These are phyloP conservation scores for Apiospora sp. DNA, from an alignment of 2,329 filamentous ascomycete genomes.

Conservation along the genomic window DNA sequence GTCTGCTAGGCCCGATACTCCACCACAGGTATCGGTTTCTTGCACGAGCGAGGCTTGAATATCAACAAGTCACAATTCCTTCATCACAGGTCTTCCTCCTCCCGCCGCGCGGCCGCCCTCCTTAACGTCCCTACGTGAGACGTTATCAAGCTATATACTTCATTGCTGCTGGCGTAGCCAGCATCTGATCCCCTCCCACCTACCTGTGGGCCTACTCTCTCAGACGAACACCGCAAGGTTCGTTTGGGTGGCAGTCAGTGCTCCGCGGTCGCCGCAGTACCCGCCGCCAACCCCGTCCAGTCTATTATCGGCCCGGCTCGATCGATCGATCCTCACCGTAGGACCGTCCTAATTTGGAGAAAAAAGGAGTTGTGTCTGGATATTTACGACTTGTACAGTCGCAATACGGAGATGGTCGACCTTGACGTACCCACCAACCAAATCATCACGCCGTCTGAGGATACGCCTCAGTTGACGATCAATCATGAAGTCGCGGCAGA, in stretches of 20 bases:
- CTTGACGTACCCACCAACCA: conserved; percentile 81
- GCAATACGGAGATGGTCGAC: conserved; percentile 78
- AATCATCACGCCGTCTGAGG: conserved; percentile 82
- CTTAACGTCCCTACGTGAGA: conserved; percentile 83
- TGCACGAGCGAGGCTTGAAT: conserved; percentile 68
- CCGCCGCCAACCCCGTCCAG: conserved; percentile 32
- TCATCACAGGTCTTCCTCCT: conserved; percentile 83
- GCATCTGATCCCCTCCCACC: conserved; percentile 68
- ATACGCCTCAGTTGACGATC: conserved; percentile 91
- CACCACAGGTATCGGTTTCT: conserved; percentile 81
- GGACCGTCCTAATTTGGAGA: conserved; percentile 13
- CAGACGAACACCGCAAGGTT: conserved; percentile 92
- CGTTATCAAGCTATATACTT: conserved; percentile 56
- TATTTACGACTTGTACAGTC: conserved; percentile 28
- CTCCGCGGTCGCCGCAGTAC: conserved; percentile 73
- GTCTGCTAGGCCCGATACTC: conserved; percentile 89
- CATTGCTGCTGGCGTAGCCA: conserved; percentile 89
- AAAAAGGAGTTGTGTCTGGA: conserved; percentile 24
- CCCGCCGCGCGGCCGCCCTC: conserved; percentile 84
- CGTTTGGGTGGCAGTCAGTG: conserved; percentile 98
- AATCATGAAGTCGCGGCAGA: conserved; percentile 94
- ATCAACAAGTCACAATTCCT: conserved; percentile 83
- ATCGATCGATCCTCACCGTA: conserved; percentile 22
- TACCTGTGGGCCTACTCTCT: conserved; percentile 96
- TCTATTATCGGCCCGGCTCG: conserved; percentile 36